Conservation (phyloP, 2,329 filamentous ascomycete species). For the Cercospora sojina region DNA sequence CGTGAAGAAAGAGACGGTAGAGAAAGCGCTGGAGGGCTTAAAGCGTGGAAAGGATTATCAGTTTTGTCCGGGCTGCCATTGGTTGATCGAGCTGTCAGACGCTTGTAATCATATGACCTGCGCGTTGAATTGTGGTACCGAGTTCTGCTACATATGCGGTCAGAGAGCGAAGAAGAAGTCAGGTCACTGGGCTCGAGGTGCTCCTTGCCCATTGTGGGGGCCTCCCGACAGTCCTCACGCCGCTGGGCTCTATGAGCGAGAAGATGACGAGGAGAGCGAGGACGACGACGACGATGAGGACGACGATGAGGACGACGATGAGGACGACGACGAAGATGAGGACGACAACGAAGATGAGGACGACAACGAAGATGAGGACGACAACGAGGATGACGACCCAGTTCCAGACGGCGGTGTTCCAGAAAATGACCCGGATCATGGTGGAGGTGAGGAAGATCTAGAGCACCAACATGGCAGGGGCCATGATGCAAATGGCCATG, state of each 20-base stretch:
- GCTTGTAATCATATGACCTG: neutral
- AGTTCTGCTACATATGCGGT: neutral
- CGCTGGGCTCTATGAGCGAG: neutral
- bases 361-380: neutral
- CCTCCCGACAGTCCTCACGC: neutral
- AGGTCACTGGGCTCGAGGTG: neutral
- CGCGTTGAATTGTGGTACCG: neutral
- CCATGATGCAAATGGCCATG: neutral
- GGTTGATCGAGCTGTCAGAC: neutral
- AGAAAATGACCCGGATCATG: neutral
- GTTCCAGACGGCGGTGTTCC: neutral
- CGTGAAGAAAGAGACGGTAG: neutral
- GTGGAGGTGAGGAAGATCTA: neutral
- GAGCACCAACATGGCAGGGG: neutral
- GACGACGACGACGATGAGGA: neutral
- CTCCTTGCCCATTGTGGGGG: neutral
- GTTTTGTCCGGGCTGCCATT: neutral
- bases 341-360: neutral
- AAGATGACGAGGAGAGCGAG: neutral
- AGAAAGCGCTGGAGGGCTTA: neutral
- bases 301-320: neutral
- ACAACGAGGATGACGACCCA: neutral
- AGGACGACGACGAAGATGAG: neutral
- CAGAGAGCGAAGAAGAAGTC: neutral
- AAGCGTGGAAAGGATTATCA: neutral